Conservation (phyloP, 2,329 filamentous ascomycete genomes). For the Geosmithia putterillii region DNA sequence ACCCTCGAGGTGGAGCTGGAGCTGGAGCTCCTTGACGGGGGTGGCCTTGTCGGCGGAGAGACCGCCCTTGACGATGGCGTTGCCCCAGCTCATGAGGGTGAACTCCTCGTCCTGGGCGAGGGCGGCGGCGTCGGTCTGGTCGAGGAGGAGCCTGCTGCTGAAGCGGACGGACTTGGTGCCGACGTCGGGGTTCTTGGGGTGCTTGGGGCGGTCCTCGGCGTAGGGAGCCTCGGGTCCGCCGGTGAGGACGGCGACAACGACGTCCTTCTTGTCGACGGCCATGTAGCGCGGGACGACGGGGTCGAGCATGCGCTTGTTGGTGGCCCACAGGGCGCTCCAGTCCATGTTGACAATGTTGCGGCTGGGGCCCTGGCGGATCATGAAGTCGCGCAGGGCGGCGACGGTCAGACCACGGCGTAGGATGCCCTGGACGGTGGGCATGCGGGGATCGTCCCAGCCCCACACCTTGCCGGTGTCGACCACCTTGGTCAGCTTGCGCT, state of each 20-base stretch:
- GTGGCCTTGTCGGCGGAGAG: constrained; percentile 29
- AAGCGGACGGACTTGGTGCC: constrained; percentile 79
- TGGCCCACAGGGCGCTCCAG: constrained; percentile 62
- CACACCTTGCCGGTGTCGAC: constrained; percentile 65
- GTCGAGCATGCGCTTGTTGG: constrained; percentile 76
- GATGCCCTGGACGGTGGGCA: constrained; percentile 75
- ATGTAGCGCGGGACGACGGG: constrained; percentile 64
- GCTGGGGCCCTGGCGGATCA: constrained; percentile 71
- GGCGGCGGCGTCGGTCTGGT: constrained; percentile 73
- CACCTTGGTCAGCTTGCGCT: constrained; percentile 76
- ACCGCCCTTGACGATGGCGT: constrained; percentile 59
- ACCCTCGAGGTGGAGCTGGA: constrained; percentile 82
- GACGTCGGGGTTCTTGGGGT: constrained; percentile 77
- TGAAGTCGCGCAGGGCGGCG: constrained; percentile 69
- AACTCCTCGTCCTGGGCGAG: constrained; percentile 84
- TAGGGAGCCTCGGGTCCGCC: constrained; percentile 59
- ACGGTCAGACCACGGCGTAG: constrained; percentile 69
- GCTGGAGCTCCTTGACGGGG: constrained; percentile 56
- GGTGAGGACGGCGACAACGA: constrained; percentile 57
- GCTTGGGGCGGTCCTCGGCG: constrained; percentile 68
- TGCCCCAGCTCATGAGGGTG: constrained; percentile 95
- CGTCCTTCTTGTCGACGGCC: constrained; percentile 56
- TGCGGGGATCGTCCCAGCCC: constrained; percentile 79
- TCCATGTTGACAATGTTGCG: constrained; percentile 78
- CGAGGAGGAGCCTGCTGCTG: constrained; percentile 63